These are phyloP conservation scores for Didymella exigua DNA, from an alignment of 2,329 filamentous ascomycete species.

Conservation along the genomic window DNA sequence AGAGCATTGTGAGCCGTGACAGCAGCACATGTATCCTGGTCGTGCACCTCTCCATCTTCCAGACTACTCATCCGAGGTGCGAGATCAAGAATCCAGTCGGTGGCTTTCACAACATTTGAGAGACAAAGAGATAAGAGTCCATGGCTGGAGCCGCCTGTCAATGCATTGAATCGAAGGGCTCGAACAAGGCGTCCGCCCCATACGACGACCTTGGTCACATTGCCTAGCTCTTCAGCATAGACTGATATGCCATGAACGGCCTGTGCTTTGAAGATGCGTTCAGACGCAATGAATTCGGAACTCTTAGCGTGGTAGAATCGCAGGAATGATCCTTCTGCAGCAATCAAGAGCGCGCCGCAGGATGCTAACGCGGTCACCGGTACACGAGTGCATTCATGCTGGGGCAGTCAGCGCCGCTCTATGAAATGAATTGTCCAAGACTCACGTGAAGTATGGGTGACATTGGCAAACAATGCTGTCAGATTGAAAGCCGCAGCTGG, in stretches of 20 bases:
- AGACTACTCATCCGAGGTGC: constrained; percentile 22
- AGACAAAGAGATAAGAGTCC: constrained; percentile 21
- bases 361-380: constrained; percentile 55
- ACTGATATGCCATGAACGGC: constrained; percentile 74
- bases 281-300: constrained; percentile 33
- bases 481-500: constrained; percentile 17
- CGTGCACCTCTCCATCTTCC: constrained; percentile 12
- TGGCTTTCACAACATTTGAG: constrained; percentile 30
- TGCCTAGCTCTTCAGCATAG: constrained; percentile 25
- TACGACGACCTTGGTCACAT: constrained; percentile 37
- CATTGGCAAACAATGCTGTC: constrained; percentile 37
- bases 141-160: constrained; percentile 31
- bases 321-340: constrained; percentile 53
- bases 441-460: constrained; percentile 43
- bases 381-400: constrained; percentile 49
- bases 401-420: constrained; percentile 19
- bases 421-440: not conserved
- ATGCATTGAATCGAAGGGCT: constrained; percentile 43
- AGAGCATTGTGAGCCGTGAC: constrained; percentile 91
- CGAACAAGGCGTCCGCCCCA: constrained; percentile 55
- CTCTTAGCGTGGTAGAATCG: constrained; percentile 44
- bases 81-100: constrained; percentile 49
- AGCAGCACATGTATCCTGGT: constrained; percentile 30
- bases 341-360: constrained; percentile 46
- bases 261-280: constrained; percentile 68